A percentile compares a stretch with the other conserved stretches of the same genome.
These are phyloP conservation scores for Claviceps citrina DNA, from an alignment of 2,329 filamentous ascomycete genomes.

Conservation along the genomic window DNA sequence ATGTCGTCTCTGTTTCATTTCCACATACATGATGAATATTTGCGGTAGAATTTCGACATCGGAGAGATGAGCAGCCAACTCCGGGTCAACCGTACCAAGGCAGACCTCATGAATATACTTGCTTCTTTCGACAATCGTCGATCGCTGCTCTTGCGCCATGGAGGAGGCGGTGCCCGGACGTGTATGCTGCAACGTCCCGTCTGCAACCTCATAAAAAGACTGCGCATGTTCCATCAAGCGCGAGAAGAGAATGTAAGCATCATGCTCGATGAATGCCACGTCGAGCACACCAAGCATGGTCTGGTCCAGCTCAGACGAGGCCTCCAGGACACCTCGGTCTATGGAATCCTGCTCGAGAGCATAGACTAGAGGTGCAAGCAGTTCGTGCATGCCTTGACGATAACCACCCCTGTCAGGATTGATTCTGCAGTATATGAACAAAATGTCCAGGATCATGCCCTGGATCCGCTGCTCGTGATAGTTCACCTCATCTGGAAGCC, in stretches of 20 bases:
- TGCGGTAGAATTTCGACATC: conserved; percentile 85
- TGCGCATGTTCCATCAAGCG: conserved; percentile 78
- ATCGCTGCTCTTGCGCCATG: conserved; percentile 22
- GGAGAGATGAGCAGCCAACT: conserved; percentile 64
- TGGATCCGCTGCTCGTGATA: conserved; percentile 73
- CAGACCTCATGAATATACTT: conserved; percentile 74
- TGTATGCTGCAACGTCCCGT: conserved; percentile 6
- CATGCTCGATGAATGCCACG: conserved; percentile 65
- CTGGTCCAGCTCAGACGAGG: conserved; percentile 25
- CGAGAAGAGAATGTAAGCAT: conserved; percentile 74
- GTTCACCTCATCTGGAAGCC: conserved; percentile 81
- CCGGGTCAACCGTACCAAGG: conserved; percentile 65
- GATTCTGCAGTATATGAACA: conserved; percentile 90
- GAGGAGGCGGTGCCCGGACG: conserved; percentile 9
- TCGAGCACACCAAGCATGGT: conserved; percentile 55
- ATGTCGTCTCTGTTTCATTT: background rate
- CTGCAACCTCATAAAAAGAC: conserved; percentile 62
- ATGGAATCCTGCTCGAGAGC: conserved; percentile 72
- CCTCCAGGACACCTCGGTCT: conserved; percentile 26
- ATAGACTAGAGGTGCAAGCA: conserved; percentile 78
- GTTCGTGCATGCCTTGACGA: conserved; percentile 96
- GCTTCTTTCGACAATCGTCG: conserved; percentile 66
- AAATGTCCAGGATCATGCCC: conserved; percentile 65
- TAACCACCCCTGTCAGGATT: conserved; percentile 77
- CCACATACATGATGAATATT: conserved; percentile 73